Evolutionary conservation across 352 stramenopile genomes (phyloP).

Genomic region (Pythium rishiriense): DNA sequence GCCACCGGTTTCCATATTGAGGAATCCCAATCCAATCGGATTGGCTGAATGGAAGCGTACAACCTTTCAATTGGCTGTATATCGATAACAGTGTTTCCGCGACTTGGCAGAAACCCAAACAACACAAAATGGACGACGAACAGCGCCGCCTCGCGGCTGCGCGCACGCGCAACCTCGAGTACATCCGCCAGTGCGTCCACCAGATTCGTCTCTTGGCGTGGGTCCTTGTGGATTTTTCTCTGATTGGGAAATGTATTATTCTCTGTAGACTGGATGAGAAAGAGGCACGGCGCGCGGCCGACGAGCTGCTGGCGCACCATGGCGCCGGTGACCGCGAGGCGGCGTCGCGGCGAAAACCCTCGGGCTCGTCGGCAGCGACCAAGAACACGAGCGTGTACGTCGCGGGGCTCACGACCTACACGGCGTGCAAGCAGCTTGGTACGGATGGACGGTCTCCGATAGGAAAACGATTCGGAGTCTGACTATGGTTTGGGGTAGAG

Average conservation of each 20-base stretch:
- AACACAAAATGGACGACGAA: constrained; percentile 26
- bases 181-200: constrained; percentile 42
- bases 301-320: constrained; percentile 44
- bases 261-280: constrained; percentile 52
- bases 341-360: constrained; percentile 18
- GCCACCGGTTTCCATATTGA: too few relatives aligned
- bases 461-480: too few relatives aligned
- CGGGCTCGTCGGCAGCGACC: not conserved
- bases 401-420: constrained; percentile 76
- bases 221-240: not conserved
- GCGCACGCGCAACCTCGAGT: constrained; percentile 71
- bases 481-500: constrained; percentile 39
- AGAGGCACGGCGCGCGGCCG: constrained; percentile 35
- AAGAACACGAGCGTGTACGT: constrained; percentile 82
- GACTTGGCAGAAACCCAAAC: too few relatives aligned
- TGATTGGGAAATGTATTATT: not conserved
- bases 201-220: too few relatives aligned
- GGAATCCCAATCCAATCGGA: too few relatives aligned
- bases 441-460: not conserved
- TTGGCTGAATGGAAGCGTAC: too few relatives aligned
- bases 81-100: not conserved
- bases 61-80: not conserved
- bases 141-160: constrained; percentile 55
- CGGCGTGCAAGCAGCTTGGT: constrained; percentile 84
- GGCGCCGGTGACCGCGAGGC: constrained; percentile 9